These are phyloP conservation scores for Cladorrhinum sp. DNA, from an alignment of 2,329 filamentous ascomycete species.

Conservation along the genomic window DNA sequence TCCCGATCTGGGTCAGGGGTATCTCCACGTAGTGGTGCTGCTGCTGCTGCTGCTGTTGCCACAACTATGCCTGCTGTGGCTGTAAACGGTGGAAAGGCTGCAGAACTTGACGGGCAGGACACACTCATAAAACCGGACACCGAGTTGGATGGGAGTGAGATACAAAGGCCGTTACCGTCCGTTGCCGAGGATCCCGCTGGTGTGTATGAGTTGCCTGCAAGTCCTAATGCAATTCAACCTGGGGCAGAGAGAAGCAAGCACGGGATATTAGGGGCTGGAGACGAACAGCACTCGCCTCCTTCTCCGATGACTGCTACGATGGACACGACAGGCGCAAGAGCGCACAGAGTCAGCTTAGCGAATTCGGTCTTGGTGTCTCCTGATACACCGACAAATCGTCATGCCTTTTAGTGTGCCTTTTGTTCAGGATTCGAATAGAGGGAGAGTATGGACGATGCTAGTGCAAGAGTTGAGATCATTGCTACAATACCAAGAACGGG, in stretches of 20 bases:
- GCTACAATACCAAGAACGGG: too few species aligned
- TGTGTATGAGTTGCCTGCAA: constrained; percentile 30
- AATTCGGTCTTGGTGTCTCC: constrained; percentile 31
- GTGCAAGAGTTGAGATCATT: too few species aligned
- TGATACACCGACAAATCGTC: constrained; percentile 15
- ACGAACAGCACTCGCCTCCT: constrained; percentile 21
- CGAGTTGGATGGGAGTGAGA: constrained; percentile 26
- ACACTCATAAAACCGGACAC: constrained; percentile 40
- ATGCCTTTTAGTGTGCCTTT: not conserved
- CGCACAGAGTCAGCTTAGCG: constrained; percentile 20
- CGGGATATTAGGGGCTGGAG: constrained; percentile 13
- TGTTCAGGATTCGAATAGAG: too few species aligned
- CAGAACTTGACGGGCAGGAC: constrained; percentile 41
- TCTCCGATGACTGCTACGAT: constrained; percentile 31
- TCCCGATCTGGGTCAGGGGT: constrained; percentile 11
- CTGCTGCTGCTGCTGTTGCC: not conserved
- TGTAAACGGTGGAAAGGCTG: constrained; percentile 9
- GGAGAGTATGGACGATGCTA: too few species aligned
- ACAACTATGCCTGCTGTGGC: constrained; percentile 7
- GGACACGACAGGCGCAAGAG: constrained; percentile 22
- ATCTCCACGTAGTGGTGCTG: constrained; percentile 1
- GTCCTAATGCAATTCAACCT: constrained; percentile 5
- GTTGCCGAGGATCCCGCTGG: constrained; percentile 22
- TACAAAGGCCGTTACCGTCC: constrained; percentile 11
- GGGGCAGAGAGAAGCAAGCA: constrained; percentile 6